These are phyloP conservation scores for Phytophthora sojae DNA, from an alignment of 352 stramenopile genomes.

Conservation along the genomic window DNA sequence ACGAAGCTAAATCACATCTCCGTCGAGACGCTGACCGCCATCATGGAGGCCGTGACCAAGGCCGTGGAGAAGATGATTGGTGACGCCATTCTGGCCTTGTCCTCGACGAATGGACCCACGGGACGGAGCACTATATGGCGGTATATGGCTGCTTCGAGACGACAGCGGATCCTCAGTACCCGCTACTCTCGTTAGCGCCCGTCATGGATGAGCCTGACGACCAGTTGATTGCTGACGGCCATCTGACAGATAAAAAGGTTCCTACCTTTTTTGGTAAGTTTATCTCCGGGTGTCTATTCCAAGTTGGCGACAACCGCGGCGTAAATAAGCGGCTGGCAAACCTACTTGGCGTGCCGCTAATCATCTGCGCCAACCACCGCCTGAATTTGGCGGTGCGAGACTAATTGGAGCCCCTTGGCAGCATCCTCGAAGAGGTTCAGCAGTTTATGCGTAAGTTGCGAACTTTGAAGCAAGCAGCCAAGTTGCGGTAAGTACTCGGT, in stretches of 20 bases:
- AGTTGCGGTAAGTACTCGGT: neutral
- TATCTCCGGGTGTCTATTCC: neutral
- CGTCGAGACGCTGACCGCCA: neutral
- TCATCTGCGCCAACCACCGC: neutral
- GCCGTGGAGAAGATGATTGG: neutral
- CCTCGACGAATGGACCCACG: neutral
- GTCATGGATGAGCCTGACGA: neutral
- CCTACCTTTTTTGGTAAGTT: neutral
- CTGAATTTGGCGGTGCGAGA: neutral
- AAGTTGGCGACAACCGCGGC: neutral
- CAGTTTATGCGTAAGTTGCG: neutral
- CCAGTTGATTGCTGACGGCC: neutral
- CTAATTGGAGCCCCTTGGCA: neutral
- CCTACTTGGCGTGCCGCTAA: neutral
- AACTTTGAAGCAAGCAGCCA: neutral
- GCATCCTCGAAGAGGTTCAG: neutral
- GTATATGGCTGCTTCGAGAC: neutral
- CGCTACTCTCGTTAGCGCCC: neutral
- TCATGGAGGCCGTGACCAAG: neutral
- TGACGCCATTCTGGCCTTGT: neutral
- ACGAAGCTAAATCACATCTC: neutral
- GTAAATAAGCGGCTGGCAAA: neutral
- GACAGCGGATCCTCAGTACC: neutral
- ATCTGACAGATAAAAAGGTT: neutral
- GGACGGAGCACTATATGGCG: neutral